These are phyloP conservation scores for Friedmanniomyces endolithicus DNA, from an alignment of 495 filamentous ascomycete species.

Conservation along the genomic window DNA sequence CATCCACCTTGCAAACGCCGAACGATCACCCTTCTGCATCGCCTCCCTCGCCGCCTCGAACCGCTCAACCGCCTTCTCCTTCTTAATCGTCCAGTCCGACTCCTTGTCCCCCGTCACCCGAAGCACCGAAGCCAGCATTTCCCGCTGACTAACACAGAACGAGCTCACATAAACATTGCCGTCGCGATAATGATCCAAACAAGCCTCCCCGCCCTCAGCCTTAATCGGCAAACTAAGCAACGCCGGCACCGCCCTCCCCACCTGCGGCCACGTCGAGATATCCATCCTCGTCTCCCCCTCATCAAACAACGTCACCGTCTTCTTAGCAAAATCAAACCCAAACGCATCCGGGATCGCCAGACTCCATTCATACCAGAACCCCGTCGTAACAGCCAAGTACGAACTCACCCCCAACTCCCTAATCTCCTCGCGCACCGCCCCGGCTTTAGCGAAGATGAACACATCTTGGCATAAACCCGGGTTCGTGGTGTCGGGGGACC, in stretches of 20 bases:
- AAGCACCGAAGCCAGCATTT: constrained; percentile 36
- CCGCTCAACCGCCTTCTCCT: constrained; percentile 34
- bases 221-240: constrained; percentile 17
- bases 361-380: constrained; percentile 45
- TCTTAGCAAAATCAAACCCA: constrained; percentile 37
- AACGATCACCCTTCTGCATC: constrained; percentile 35
- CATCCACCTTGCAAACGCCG: constrained; percentile 40
- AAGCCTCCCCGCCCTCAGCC: constrained; percentile 29
- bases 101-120: constrained; percentile 42
- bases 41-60: constrained; percentile 32
- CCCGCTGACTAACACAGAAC: constrained; percentile 35
- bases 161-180: constrained; percentile 29
- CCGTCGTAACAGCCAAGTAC: constrained; percentile 15
- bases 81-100: constrained; percentile 43
- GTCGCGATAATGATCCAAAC: constrained; percentile 25
- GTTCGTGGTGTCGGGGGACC: neutral
- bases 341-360: constrained; percentile 28
- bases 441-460: neutral
- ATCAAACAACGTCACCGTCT: constrained; percentile 35
- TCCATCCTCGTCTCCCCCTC: constrained; percentile 35
- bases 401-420: constrained; percentile 3
- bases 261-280: constrained; percentile 33
- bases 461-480: neutral
- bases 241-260: constrained; percentile 34
- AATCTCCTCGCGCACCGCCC: constrained; percentile 26